phyloP scores from a whole-genome alignment of 306 rosid genomes.

The Fragaria iinumae region DNA sequence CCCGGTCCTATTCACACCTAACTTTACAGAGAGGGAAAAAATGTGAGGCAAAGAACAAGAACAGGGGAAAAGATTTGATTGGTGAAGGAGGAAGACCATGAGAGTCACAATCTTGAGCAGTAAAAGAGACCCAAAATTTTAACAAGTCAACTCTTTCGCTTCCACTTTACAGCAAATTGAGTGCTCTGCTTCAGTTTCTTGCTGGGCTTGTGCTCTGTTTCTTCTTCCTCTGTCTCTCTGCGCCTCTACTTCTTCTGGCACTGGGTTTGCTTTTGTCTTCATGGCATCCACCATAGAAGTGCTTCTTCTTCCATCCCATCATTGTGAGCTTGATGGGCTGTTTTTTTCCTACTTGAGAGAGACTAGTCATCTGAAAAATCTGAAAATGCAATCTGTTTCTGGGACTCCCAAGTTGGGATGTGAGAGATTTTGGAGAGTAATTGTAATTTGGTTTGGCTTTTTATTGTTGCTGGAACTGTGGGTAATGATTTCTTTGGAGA shows the following conservation, averaged over 20 bases:
- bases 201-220: conserved; percentile 1
- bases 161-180: conserved; percentile 43
- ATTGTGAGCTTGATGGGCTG: conserved; percentile 7
- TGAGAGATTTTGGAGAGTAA: not conserved
- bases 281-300: conserved; percentile 9
- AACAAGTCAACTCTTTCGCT: conserved; percentile 45
- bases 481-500: conserved; percentile 8
- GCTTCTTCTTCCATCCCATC: conserved; percentile 6
- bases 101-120: conserved; percentile 37
- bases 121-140: conserved; percentile 20
- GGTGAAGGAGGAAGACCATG: conserved; percentile 44
- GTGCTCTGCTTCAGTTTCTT: not conserved
- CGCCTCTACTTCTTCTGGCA: conserved; percentile 12
- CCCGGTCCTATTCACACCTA: conserved; percentile 30
- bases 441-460: not conserved
- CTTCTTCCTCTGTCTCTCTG: not conserved
- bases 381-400: conserved; percentile 13
- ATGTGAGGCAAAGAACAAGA: conserved; percentile 23
- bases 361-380: conserved; percentile 17
- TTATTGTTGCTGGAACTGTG: conserved; percentile 10
- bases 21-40: conserved; percentile 18
- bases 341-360: not conserved
- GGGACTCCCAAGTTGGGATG: conserved; percentile 9
- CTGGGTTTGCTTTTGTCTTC: not conserved
- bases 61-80: conserved; percentile 36